phyloP scores from a whole-genome alignment of 208 protist species.

The Acanthamoeba lenticulata region DNA sequence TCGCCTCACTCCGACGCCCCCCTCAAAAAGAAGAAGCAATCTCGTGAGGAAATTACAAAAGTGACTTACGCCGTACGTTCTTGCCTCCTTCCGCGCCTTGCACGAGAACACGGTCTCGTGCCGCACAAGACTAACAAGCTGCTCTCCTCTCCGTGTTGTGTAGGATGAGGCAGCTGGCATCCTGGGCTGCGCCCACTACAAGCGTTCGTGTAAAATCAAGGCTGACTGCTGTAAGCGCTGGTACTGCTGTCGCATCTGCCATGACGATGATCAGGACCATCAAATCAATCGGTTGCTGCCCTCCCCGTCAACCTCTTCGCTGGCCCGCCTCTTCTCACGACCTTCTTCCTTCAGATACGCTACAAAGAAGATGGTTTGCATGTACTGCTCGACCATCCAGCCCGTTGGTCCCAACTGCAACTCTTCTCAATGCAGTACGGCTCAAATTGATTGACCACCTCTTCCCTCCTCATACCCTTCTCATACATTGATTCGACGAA shows the following conservation, averaged over 20 bases:
- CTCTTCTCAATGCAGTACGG: neutral
- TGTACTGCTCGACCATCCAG: conserved; percentile 71
- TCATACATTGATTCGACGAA: too few relatives aligned
- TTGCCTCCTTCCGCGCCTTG: too few relatives aligned
- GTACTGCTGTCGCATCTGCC: conserved; percentile 76
- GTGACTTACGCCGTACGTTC: neutral
- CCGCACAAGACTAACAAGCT: too few relatives aligned
- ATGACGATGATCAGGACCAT: conserved; percentile 74
- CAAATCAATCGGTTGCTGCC: conserved; percentile 63
- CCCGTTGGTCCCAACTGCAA: conserved; percentile 69
- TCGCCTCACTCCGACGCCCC: too few relatives aligned
- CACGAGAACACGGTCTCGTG: too few relatives aligned
- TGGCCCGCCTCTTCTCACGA: neutral
- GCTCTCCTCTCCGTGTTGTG: too few relatives aligned
- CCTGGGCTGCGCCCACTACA: conserved; percentile 75
- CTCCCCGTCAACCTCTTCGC: conserved; percentile 25
- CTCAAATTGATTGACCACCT: neutral
- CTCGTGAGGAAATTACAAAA: neutral
- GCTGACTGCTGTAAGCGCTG: conserved; percentile 74
- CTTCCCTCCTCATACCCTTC: neutral
- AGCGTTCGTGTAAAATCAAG: conserved; percentile 65
- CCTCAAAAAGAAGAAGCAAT: conserved; percentile 52
- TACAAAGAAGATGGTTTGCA: conserved; percentile 76
- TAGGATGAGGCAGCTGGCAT: conserved; percentile 60
- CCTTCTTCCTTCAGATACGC: conserved; percentile 60